These are phyloP conservation scores for Medicago ruthenica DNA, from an alignment of 306 rosid species.

Conservation along the genomic window DNA sequence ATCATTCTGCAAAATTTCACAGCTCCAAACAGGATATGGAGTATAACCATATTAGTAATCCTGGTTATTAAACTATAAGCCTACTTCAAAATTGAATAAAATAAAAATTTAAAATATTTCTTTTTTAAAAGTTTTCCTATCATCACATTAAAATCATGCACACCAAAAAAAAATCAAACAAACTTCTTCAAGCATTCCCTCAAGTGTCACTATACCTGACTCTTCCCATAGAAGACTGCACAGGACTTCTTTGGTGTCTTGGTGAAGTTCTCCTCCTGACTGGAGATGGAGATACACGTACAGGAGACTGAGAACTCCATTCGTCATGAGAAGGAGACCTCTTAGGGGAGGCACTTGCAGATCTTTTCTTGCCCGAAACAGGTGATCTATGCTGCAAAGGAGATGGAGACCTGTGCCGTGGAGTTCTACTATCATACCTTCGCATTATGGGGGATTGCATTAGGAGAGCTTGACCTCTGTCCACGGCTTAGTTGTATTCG, in stretches of 20 bases:
- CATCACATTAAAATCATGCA: conserved; percentile 20
- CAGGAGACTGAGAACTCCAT: conserved; percentile 63
- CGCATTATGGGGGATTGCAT: conserved; percentile 40
- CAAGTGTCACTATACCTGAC: conserved; percentile 55
- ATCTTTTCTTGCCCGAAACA: conserved; percentile 46
- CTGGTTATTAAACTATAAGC: conserved; percentile 5
- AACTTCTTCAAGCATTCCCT: conserved; percentile 21
- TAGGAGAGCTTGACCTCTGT: conserved; percentile 53
- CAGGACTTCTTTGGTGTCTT: conserved; percentile 47
- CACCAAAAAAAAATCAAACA: conserved; percentile 17
- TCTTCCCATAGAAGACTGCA: conserved; percentile 57
- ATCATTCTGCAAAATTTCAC: conserved; percentile 21
- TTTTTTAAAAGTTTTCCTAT: not conserved
- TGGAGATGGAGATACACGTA: conserved; percentile 55
- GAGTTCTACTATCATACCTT: conserved; percentile 59
- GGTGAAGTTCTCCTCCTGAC: conserved; percentile 50
- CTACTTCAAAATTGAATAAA: conserved; percentile 10
- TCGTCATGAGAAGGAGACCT: conserved; percentile 59
- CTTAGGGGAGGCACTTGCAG: conserved; percentile 43
- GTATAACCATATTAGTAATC: not conserved
- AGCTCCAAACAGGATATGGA: not conserved
- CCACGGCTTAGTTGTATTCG: conserved; percentile 43
- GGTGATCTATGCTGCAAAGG: conserved; percentile 57
- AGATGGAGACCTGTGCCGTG: conserved; percentile 53
- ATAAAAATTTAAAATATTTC: conserved; percentile 4